phyloP scores from a whole-genome alignment of 2,329 filamentous ascomycete genomes.

The Hirsutella thompsonii region DNA sequence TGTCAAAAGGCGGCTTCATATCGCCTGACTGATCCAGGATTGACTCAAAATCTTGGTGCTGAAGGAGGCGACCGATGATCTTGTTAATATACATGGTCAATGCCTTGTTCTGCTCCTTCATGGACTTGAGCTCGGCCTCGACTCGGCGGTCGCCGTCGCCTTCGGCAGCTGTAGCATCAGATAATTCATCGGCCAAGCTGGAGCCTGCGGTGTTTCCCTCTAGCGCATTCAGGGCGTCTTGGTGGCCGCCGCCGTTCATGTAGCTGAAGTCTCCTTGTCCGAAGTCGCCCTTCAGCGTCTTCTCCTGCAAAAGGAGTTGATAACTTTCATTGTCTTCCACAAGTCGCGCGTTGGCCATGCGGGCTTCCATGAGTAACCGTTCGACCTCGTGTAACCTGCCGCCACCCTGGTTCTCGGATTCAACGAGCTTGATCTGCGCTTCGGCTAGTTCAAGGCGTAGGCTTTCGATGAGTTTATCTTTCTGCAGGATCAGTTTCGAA shows the following conservation, averaged over 20 bases:
- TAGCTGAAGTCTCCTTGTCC: slow-evolving; percentile 70
- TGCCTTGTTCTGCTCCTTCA: slow-evolving; percentile 94
- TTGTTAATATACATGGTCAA: slow-evolving; percentile 97
- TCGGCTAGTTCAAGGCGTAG: slow-evolving; percentile 86
- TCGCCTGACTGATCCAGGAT: slow-evolving; percentile 74
- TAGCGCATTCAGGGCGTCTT: slow-evolving; percentile 50
- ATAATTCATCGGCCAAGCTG: slow-evolving; percentile 80
- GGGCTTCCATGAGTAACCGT: slow-evolving; percentile 75
- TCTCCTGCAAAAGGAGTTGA: slow-evolving; percentile 85
- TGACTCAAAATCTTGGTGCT: slow-evolving; percentile 89
- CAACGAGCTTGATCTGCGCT: slow-evolving; percentile 86
- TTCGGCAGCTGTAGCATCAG: slow-evolving; percentile 50
- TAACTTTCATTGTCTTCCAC: slow-evolving; percentile 99
- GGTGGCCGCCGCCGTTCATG: slow-evolving; percentile 43
- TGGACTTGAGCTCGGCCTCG: slow-evolving; percentile 64
- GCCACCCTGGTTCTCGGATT: slow-evolving; percentile 86
- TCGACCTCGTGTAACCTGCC: slow-evolving; percentile 84
- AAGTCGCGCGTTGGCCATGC: slow-evolving; percentile 87
- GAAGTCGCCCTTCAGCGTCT: slow-evolving; percentile 91
- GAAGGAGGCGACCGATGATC: slow-evolving; percentile 89
- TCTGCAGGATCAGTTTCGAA: slow-evolving; percentile 83
- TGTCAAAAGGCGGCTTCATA: slow-evolving; percentile 29
- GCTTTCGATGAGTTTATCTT: slow-evolving; percentile 91
- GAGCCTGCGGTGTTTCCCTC: slow-evolving; percentile 41
- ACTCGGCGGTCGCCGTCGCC: slow-evolving; percentile 51